phyloP scores from a whole-genome alignment of 768 basidiomycete species.

The Gelatoporia subvermispora region DNA sequence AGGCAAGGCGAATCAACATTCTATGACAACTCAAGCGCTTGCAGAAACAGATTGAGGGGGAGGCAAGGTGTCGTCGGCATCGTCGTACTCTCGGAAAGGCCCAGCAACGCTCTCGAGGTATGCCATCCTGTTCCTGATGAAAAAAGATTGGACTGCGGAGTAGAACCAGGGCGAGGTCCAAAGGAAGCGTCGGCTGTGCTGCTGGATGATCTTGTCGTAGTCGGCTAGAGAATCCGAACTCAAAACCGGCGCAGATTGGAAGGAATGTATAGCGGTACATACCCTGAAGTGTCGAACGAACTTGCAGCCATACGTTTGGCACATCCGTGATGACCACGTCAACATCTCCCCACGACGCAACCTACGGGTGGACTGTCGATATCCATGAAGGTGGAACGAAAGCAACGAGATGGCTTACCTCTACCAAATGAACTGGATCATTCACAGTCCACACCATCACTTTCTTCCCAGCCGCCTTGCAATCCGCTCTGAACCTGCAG shows the following conservation, averaged over 20 bases:
- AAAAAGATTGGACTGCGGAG: slow-evolving; percentile 34
- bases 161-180: slow-evolving; percentile 68
- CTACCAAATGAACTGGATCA: slow-evolving; percentile 82
- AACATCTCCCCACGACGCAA: slow-evolving; percentile 46
- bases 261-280: background rate
- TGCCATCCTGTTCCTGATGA: slow-evolving; percentile 6
- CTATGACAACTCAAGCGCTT: too few species aligned
- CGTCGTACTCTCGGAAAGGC: slow-evolving; percentile 6
- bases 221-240: slow-evolving; percentile 57
- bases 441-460: slow-evolving; percentile 98
- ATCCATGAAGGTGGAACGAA: slow-evolving; percentile 2
- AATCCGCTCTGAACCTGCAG: slow-evolving; percentile 75
- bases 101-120: slow-evolving; percentile 13
- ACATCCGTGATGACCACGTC: slow-evolving; percentile 43
- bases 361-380: slow-evolving; percentile 50
- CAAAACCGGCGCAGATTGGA: too few species aligned
- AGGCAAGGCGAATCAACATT: too few species aligned
- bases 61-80: too few species aligned
- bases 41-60: too few species aligned
- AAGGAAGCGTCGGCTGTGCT: slow-evolving; percentile 64
- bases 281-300: slow-evolving; percentile 29
- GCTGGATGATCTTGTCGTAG: slow-evolving; percentile 59
- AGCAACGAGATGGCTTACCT: slow-evolving; percentile 41
- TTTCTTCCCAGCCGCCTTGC: slow-evolving; percentile 72
- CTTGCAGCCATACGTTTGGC: slow-evolving; percentile 34